These are phyloP conservation scores for Termitomyces bulborhizus DNA, from an alignment of 768 basidiomycete genomes.

Conservation along the genomic window DNA sequence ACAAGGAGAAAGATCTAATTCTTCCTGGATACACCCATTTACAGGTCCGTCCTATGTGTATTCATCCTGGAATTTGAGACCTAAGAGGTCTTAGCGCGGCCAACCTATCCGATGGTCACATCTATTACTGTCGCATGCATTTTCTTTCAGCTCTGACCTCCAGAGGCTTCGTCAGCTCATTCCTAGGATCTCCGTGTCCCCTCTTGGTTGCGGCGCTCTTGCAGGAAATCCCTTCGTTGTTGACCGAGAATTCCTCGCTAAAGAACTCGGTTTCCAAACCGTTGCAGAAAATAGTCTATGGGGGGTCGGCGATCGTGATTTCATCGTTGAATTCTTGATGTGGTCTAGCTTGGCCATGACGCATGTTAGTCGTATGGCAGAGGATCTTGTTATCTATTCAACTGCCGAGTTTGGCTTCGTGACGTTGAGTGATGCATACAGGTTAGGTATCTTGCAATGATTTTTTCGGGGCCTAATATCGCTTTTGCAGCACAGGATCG, in stretches of 20 bases:
- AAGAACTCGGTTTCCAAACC: slow-evolving; percentile 83
- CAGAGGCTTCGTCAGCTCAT: slow-evolving; percentile 77
- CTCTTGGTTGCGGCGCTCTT: slow-evolving; percentile 90
- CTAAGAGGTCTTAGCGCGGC: slow-evolving; percentile 56
- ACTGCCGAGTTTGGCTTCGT: slow-evolving; percentile 97
- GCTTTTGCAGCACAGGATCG: slow-evolving; percentile 75
- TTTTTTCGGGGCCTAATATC: not conserved
- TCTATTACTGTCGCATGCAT: slow-evolving; percentile 90
- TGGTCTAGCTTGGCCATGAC: slow-evolving; percentile 91
- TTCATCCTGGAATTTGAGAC: not conserved
- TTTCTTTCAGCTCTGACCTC: slow-evolving; percentile 87
- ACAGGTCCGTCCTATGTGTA: slow-evolving; percentile 49
- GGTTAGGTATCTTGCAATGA: slow-evolving; percentile 26
- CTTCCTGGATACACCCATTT: slow-evolving; percentile 98
- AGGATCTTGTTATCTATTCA: slow-evolving; percentile 95
- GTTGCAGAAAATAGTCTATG: slow-evolving; percentile 95
- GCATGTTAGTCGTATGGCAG: slow-evolving; percentile 91
- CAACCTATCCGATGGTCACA: slow-evolving; percentile 99
- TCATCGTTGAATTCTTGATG: slow-evolving; percentile 95
- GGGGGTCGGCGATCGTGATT: slow-evolving; percentile 96
- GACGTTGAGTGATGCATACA: slow-evolving; percentile 94
- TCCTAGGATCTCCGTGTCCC: slow-evolving; percentile 89
- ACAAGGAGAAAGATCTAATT: slow-evolving; percentile 85
- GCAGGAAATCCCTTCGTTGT: slow-evolving; percentile 96
- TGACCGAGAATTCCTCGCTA: slow-evolving; percentile 87